Percentiles rank a stretch among this genome's conserved stretches.
These are phyloP conservation scores for Brassica incana DNA, from an alignment of 345 rosid species.

Conservation along the genomic window DNA sequence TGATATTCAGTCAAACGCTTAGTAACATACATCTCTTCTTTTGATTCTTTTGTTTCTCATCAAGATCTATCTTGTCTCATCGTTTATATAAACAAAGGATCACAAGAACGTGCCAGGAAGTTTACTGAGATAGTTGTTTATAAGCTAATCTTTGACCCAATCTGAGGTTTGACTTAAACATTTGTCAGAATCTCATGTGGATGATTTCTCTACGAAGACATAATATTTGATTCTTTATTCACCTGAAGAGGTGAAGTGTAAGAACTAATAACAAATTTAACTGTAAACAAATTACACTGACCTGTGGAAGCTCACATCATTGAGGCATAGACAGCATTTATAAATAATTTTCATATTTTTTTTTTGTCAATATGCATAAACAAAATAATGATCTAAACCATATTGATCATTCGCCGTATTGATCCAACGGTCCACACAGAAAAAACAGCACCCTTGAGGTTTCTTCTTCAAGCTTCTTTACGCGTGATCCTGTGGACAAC, in stretches of 20 bases:
- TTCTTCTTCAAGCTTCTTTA: conserved; percentile 75
- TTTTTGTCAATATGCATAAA: neutral
- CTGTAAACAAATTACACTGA: conserved; percentile 3
- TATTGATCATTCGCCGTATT: conserved; percentile 5
- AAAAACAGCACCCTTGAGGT: neutral
- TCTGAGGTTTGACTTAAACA: conserved; percentile 13
- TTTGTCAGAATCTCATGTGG: conserved; percentile 16
- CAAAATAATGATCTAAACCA: conserved; percentile 3
- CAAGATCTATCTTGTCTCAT: conserved; percentile 6
- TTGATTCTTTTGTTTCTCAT: conserved; percentile 13
- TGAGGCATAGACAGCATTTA: neutral
- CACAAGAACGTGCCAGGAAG: conserved; percentile 31
- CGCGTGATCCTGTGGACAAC: conserved; percentile 73
- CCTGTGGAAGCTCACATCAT: conserved; percentile 2
- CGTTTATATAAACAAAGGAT: conserved; percentile 7
- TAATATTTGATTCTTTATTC: conserved; percentile 3
- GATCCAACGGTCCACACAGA: conserved; percentile 5
- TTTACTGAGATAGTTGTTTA: conserved; percentile 17
- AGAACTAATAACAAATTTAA: neutral
- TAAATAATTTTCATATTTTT: neutral
- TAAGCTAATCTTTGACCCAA: conserved; percentile 1
- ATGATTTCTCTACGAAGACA: neutral
- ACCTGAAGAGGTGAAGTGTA: neutral
- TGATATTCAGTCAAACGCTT: conserved; percentile 51
- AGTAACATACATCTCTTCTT: conserved; percentile 38